Conservation (phyloP, 2,329 filamentous ascomycete genomes). For the Neophaeococcomyces mojaviensis region DNA sequence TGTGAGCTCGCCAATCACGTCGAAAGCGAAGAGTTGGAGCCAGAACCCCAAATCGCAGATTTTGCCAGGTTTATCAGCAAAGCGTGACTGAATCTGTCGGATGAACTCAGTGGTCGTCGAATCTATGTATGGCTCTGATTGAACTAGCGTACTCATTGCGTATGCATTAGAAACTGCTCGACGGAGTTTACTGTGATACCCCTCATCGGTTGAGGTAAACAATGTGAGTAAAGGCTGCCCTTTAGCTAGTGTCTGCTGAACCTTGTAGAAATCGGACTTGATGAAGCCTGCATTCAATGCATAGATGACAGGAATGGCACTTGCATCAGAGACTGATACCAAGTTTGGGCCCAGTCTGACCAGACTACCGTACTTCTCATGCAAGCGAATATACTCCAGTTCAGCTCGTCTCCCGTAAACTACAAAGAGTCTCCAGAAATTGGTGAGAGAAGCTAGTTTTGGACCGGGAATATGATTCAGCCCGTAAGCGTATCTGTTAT, state of each 20-base stretch:
- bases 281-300: slow-evolving; percentile 19
- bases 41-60: slow-evolving; percentile 27
- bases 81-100: slow-evolving; percentile 23
- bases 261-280: slow-evolving; percentile 26
- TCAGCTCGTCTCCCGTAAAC: slow-evolving; percentile 23
- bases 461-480: slow-evolving; percentile 24
- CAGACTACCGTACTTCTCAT: slow-evolving; percentile 22
- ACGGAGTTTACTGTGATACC: slow-evolving; percentile 35
- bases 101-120: slow-evolving; percentile 26
- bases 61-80: slow-evolving; percentile 8
- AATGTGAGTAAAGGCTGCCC: slow-evolving; percentile 26
- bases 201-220: slow-evolving; percentile 35
- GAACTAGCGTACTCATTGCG: slow-evolving; percentile 35
- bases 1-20: slow-evolving; percentile 32
- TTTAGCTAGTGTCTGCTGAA: slow-evolving; percentile 26
- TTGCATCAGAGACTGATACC: slow-evolving; percentile 22
- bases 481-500: not conserved
- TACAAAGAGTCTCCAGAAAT: slow-evolving; percentile 24
- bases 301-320: slow-evolving; percentile 20
- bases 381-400: slow-evolving; percentile 19
- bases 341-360: slow-evolving; percentile 27
- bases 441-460: slow-evolving; percentile 22
- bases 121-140: slow-evolving; percentile 34
- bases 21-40: slow-evolving; percentile 31
- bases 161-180: slow-evolving; percentile 34